Base-by-base conservation (phyloP, 805 yeast species). In the Saccharomyces mikatae region DNA sequence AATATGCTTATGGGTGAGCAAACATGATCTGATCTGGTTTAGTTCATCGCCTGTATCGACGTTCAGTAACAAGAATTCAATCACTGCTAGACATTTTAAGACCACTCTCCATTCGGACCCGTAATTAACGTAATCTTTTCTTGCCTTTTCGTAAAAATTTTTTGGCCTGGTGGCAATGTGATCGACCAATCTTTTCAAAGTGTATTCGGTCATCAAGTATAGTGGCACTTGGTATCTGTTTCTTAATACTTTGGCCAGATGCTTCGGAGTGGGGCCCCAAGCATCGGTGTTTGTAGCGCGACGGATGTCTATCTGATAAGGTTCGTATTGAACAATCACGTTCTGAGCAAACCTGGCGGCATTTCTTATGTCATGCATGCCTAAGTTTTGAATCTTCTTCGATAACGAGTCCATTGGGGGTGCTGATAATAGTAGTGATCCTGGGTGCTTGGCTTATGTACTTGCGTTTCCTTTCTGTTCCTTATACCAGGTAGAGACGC, bases 241-340 rank as follows among this genome's bases (percentile, higher is more conserved):
- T 52, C 66, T 62, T 55, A 62, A 31, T 10, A 72, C 69, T 52
- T 72, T 74, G 41, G 66, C 66, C 58, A 76, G 61, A 56, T 78
- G 78, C 46, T 71, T 68, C 4, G 76, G 67, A 0, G 80, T 74
- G 3, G 82, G 82, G 1, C 82, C 82, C 82, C 82, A 78, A 5
- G 76, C 61, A 59, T 78, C 82, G 4, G 80, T 78, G 51, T 76
- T 78, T 14, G 81, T 77, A 6, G 80, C 74, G 52, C 74, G 74
- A 51, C 80, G 65, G 3, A 77, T 68, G 56, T 69, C 72, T 3
- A 68, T 63, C 54, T 70, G 74, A 53, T 69, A 69, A 2, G 75
- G 70, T 49, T 69, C 71, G 49, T 71, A 69, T 53, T 72, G 72
- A 13, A 72, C 69, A 27, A 72, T 61, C 48, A 71, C 62, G 57